Percentiles rank a stretch among this genome's conserved stretches.
Conservation (phyloP, 1,284 basidiomycete genomes). For the Cryptococcus neoformans region DNA sequence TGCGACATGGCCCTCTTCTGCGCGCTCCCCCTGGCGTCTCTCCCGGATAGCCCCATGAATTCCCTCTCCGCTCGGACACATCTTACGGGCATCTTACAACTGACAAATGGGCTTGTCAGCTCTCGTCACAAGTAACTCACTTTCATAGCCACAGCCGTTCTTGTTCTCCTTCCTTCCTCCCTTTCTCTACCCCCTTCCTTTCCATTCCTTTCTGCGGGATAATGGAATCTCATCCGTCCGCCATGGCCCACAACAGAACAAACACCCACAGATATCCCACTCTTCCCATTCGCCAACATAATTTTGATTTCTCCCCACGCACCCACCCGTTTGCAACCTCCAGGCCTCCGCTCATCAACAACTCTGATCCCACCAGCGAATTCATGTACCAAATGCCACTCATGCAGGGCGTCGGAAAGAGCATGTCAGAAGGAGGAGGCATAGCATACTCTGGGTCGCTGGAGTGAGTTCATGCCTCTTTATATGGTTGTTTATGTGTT, state of each 20-base stretch:
- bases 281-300: background rate
- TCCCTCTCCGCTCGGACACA: too few species aligned
- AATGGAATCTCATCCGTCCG: background rate
- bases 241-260: background rate
- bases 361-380: slow-evolving; percentile 27
- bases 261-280: background rate
- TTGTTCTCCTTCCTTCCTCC: too few species aligned
- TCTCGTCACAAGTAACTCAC: too few species aligned
- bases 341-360: slow-evolving; percentile 11
- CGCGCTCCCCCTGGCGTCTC: too few species aligned
- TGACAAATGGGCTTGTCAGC: too few species aligned
- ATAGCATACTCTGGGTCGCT: slow-evolving; percentile 4
- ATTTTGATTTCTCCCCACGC: slow-evolving; percentile 8
- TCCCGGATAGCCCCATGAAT: too few species aligned
- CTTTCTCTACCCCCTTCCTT: background rate
- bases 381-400: slow-evolving; percentile 29
- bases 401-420: background rate
- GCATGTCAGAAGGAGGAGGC: slow-evolving; percentile 6
- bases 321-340: slow-evolving; percentile 11
- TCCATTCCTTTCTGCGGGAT: background rate
- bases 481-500: background rate
- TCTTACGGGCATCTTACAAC: too few species aligned
- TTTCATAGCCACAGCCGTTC: too few species aligned
- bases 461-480: slow-evolving; percentile 12
- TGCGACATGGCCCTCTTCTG: too few species aligned